Percentiles rank a stretch among this genome's conserved stretches.
Conservation (phyloP, 169 alveolate genomes). For the Plasmodium vivax region DNA sequence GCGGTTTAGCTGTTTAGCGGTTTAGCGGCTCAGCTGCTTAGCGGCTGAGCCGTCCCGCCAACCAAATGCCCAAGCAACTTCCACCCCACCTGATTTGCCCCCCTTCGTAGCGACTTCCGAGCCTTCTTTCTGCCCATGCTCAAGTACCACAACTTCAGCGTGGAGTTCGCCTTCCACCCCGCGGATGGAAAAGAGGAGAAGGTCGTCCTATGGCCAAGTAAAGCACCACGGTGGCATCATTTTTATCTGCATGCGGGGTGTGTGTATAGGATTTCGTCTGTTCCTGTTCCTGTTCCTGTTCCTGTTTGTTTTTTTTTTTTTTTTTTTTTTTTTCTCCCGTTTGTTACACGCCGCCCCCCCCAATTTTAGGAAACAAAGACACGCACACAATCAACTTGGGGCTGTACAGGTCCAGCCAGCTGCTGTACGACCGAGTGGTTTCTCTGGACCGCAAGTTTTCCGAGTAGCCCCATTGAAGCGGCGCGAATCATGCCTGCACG, state of each 20-base stretch:
- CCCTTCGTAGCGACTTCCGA: conserved; percentile 32
- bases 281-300: background rate
- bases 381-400: conserved; percentile 16
- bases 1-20: too few species aligned
- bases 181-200: conserved; percentile 10
- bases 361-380: conserved; percentile 11
- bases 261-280: background rate
- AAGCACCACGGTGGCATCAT: background rate
- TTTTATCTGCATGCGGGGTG: background rate
- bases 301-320: background rate
- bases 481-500: background rate
- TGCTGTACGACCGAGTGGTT: conserved; percentile 30
- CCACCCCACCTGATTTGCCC: background rate
- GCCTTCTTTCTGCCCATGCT: conserved; percentile 18
- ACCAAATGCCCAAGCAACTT: background rate
- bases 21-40: background rate
- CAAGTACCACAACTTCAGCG: conserved; percentile 29
- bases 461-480: background rate
- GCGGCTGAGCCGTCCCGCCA: background rate
- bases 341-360: background rate
- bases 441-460: conserved; percentile 25
- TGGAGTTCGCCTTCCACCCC: conserved; percentile 9
- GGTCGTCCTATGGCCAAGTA: conserved; percentile 32
- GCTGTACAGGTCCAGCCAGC: conserved; percentile 54
- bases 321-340: conserved; percentile 2